These are phyloP conservation scores for Globisporangium acanthophoron DNA, from an alignment of 352 stramenopile species.

Conservation along the genomic window DNA sequence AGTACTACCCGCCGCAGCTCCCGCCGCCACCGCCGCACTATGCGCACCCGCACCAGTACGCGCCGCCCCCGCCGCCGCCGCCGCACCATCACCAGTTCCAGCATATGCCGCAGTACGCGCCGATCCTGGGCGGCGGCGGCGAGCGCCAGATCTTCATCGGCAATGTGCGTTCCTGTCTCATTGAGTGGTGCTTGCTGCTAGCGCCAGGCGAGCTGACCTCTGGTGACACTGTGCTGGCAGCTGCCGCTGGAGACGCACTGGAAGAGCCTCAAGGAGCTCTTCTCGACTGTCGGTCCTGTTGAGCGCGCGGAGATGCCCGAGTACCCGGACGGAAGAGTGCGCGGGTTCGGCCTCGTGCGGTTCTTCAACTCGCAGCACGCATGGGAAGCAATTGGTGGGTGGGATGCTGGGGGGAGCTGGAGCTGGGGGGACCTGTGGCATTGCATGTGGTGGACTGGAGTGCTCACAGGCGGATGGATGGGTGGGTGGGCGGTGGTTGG, in stretches of 20 bases:
- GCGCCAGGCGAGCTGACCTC: background rate
- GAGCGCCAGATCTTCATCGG: constrained; percentile 63
- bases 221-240: constrained; percentile 18
- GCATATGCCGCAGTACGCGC: background rate
- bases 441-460: background rate
- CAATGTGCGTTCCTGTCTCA: constrained; percentile 31
- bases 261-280: constrained; percentile 67
- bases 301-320: constrained; percentile 60
- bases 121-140: constrained; percentile 14
- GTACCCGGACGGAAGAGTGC: constrained; percentile 52
- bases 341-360: constrained; percentile 68
- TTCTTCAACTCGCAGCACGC: constrained; percentile 48
- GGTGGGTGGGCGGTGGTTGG: background rate
- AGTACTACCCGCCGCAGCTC: constrained; percentile 7
- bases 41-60: background rate
- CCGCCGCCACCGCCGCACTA: background rate
- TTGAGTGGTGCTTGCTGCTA: background rate
- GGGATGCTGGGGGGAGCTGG: background rate
- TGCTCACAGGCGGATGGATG: constrained; percentile 1
- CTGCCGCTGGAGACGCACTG: constrained; percentile 62
- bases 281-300: constrained; percentile 55
- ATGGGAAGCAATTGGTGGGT: constrained; percentile 57
- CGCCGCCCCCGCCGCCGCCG: constrained; percentile 4
- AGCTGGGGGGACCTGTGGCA: background rate
- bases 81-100: constrained; percentile 5